phyloP scores from a whole-genome alignment of 1,139 yeast species.

The Pichia sp. region DNA sequence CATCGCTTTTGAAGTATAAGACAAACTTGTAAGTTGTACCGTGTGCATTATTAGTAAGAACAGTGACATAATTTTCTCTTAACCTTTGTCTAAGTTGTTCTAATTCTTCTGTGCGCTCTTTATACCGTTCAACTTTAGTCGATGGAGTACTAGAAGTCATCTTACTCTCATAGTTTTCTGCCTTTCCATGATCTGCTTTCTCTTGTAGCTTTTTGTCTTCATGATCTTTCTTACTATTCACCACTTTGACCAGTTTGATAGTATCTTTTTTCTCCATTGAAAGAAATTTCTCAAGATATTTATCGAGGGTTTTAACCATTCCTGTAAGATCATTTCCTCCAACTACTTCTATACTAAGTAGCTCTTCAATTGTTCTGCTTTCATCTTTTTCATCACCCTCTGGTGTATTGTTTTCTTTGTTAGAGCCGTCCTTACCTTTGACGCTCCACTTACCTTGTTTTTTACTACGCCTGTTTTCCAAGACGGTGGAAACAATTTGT shows the following conservation, averaged over 20 bases:
- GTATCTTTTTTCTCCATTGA: slow-evolving; percentile 56
- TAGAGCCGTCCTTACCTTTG: slow-evolving; percentile 14
- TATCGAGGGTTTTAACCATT: slow-evolving; percentile 53
- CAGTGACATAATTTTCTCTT: slow-evolving; percentile 16
- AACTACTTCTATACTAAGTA: slow-evolving; percentile 27
- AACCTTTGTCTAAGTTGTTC: slow-evolving; percentile 27
- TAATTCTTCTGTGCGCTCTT: slow-evolving; percentile 23
- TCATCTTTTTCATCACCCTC: slow-evolving; percentile 16
- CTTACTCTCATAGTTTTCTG: slow-evolving; percentile 4
- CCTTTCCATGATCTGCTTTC: slow-evolving; percentile 8
- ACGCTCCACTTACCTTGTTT: slow-evolving; percentile 4
- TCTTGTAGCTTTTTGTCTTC: slow-evolving; percentile 1
- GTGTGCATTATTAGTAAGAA: slow-evolving; percentile 28
- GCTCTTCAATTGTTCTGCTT: slow-evolving; percentile 9
- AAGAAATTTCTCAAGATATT: slow-evolving; percentile 52
- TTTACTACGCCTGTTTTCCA: slow-evolving; percentile 23
- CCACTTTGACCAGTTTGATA: slow-evolving; percentile 43
- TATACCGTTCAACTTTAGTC: neutral
- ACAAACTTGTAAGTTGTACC: slow-evolving; percentile 27
- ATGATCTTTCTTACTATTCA: slow-evolving; percentile 16
- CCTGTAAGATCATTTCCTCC: slow-evolving; percentile 46
- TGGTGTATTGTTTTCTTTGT: neutral
- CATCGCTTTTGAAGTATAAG: slow-evolving; percentile 25
- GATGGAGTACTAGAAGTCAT: neutral
- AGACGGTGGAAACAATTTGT: slow-evolving; percentile 42